Conservation (phyloP, 1,284 basidiomycete genomes). For the Naganishia liquefaciens region DNA sequence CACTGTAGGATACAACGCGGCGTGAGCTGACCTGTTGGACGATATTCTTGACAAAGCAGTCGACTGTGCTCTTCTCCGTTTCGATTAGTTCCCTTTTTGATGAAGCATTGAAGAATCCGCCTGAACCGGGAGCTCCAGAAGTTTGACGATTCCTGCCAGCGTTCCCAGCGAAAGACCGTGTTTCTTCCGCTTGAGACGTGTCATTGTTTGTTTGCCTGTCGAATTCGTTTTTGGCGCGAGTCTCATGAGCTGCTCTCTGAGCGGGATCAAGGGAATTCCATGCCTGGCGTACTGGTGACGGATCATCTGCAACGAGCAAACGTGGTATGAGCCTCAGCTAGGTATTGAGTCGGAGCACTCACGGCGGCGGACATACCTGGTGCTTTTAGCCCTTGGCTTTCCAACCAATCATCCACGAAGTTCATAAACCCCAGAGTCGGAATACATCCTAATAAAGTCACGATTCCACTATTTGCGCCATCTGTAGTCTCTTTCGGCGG, state of each 20-base stretch:
- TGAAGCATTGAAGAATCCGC: constrained; percentile 13
- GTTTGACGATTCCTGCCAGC: neutral
- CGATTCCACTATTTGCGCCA: neutral
- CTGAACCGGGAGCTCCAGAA: neutral
- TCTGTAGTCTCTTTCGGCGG: neutral
- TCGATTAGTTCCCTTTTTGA: constrained; percentile 9
- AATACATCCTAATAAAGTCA: neutral
- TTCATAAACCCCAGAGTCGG: constrained; percentile 18
- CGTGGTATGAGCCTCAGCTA: neutral
- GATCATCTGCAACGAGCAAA: neutral
- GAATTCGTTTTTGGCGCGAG: neutral
- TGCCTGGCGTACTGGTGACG: constrained; percentile 8
- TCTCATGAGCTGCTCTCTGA: constrained; percentile 12
- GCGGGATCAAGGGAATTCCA: constrained; percentile 5
- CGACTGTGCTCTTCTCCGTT: constrained; percentile 17
- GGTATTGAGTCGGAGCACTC: too few species aligned
- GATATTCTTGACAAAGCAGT: constrained; percentile 16
- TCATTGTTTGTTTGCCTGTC: neutral
- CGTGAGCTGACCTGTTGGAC: constrained; percentile 25
- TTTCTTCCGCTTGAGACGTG: neutral
- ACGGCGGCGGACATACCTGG: constrained; percentile 13
- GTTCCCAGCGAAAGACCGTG: neutral
- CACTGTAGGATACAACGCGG: too few species aligned
- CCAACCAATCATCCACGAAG: constrained; percentile 23
- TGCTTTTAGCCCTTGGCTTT: constrained; percentile 12